Evolutionary conservation across 1,284 basidiomycete species (phyloP).

Genomic region (Anthracocystis panici-leucophaei): DNA sequence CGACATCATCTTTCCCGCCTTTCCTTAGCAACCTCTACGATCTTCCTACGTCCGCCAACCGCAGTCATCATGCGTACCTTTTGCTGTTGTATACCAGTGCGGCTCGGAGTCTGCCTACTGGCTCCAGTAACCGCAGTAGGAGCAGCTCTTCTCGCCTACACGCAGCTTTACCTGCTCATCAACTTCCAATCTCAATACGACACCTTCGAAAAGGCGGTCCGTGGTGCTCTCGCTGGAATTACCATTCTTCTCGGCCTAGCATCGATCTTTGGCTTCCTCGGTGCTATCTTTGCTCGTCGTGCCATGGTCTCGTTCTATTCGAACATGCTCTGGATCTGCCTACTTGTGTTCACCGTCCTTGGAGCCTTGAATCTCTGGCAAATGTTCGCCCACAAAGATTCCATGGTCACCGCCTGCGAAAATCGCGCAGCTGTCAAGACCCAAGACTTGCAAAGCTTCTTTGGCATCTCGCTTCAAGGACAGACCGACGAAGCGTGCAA

Average conservation of each 20-base stretch:
- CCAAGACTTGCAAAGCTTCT: slow-evolving; percentile 11
- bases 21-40: not conserved
- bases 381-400: slow-evolving; percentile 19
- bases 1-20: not conserved
- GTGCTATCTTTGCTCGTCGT: slow-evolving; percentile 14
- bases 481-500: slow-evolving; percentile 7
- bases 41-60: not conserved
- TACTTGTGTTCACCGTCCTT: slow-evolving; percentile 22
- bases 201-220: slow-evolving; percentile 29
- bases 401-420: slow-evolving; percentile 6
- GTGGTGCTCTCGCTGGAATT: slow-evolving; percentile 27
- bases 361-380: slow-evolving; percentile 35
- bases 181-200: slow-evolving; percentile 11
- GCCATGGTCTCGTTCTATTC: slow-evolving; percentile 31
- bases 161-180: slow-evolving; percentile 29
- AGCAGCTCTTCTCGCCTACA: slow-evolving; percentile 23
- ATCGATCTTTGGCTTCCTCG: slow-evolving; percentile 32
- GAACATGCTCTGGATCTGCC: slow-evolving; percentile 31
- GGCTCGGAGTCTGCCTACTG: slow-evolving; percentile 33
- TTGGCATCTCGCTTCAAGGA: slow-evolving; percentile 16
- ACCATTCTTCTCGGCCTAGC: slow-evolving; percentile 27
- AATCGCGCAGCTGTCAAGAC: slow-evolving; percentile 11
- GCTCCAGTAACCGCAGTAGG: slow-evolving; percentile 13
- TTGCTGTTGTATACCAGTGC: slow-evolving; percentile 38
- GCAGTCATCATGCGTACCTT: slow-evolving; percentile 22